A percentile compares a stretch with the other conserved stretches of the same genome.
Conservation (phyloP, 75 land plant species). For the Pinus tabuliformis region DNA sequence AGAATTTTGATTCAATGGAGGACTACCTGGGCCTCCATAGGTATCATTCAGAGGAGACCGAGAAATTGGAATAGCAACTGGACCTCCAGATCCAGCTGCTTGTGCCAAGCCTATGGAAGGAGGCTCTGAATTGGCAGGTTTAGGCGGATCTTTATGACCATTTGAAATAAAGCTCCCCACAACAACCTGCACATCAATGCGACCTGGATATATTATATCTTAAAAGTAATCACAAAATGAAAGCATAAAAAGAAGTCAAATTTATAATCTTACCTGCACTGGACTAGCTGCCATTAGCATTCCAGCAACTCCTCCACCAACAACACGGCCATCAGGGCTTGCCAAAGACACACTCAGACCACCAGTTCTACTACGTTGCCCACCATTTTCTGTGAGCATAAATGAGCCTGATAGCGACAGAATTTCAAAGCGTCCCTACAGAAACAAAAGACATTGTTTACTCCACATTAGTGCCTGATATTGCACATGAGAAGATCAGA, state of each 20-base stretch:
- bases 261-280: conserved; percentile 58
- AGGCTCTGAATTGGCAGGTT: neutral
- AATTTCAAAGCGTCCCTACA: conserved; percentile 86
- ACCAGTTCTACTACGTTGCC: conserved; percentile 58
- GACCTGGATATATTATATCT: neutral
- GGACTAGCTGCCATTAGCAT: conserved; percentile 77
- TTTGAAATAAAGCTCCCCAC: conserved; percentile 36
- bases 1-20: conserved; percentile 18
- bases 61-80: conserved; percentile 17
- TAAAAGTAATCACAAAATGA: neutral
- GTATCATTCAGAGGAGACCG: conserved; percentile 17
- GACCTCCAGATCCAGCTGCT: conserved; percentile 3
- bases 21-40: conserved; percentile 27
- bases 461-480: no score
- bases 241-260: neutral
- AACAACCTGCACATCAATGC: conserved; percentile 21
- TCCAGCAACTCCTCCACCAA: conserved; percentile 88
- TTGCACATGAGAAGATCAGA: no score
- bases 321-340: conserved; percentile 73
- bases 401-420: conserved; percentile 79
- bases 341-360: conserved; percentile 80
- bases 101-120: conserved; percentile 1
- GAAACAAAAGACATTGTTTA: neutral
- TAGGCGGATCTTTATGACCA: conserved; percentile 13
- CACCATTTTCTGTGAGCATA: conserved; percentile 51